Percentiles rank a stretch among this genome's conserved stretches.
Conservation (phyloP, 2,329 filamentous ascomycete species). For the Pseudogymnoascus sp. region DNA sequence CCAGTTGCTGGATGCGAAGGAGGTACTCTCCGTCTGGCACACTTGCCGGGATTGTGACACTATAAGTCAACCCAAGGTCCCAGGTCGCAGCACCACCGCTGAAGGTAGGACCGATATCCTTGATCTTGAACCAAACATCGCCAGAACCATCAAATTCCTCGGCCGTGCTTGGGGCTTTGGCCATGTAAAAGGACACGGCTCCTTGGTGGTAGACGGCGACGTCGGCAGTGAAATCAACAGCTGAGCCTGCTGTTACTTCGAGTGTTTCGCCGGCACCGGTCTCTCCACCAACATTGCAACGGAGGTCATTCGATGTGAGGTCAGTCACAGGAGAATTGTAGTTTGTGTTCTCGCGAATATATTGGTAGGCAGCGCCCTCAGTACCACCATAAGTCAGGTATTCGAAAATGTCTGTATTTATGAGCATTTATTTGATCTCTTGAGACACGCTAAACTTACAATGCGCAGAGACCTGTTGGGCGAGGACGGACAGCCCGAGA, state of each 20-base stretch:
- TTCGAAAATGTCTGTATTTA: conserved; percentile 10
- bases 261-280: conserved; percentile 3
- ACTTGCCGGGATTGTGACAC: conserved; percentile 23
- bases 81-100: conserved; percentile 20
- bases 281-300: conserved; percentile 32
- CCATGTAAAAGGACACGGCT: conserved; percentile 31
- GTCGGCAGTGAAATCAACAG: conserved; percentile 13
- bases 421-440: background rate
- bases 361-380: conserved; percentile 16
- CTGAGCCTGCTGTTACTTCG: conserved; percentile 2
- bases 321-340: conserved; percentile 46
- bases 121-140: conserved; percentile 33
- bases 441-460: background rate
- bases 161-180: conserved; percentile 29
- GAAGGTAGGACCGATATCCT: conserved; percentile 29
- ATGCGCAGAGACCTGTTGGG: background rate
- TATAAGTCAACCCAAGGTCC: conserved; percentile 22
- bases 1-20: conserved; percentile 23
- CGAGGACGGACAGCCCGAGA: background rate
- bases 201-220: conserved; percentile 30
- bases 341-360: conserved; percentile 34
- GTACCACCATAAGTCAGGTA: conserved; percentile 1
- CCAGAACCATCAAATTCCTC: conserved; percentile 31
- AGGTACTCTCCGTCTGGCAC: conserved; percentile 23
- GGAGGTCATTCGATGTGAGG: conserved; percentile 37